Conservation (phyloP, 495 filamentous ascomycete species). For the Neohortaea acidophila region DNA sequence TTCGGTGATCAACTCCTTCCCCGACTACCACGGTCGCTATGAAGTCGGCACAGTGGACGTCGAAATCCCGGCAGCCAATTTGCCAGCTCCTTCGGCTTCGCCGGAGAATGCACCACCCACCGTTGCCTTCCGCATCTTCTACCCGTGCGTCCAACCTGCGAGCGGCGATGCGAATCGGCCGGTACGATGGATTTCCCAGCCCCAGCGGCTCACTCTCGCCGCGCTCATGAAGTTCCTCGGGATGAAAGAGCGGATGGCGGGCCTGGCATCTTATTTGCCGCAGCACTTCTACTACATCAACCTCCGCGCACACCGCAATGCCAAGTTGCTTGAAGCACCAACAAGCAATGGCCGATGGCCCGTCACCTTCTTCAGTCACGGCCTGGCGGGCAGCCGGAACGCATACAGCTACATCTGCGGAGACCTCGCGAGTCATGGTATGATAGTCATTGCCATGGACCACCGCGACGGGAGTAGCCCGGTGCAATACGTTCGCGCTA, state of each 20-base stretch:
- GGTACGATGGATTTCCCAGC: slow-evolving; percentile 56
- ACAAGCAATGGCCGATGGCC: slow-evolving; percentile 47
- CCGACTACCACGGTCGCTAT: slow-evolving; percentile 54
- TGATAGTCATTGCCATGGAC: slow-evolving; percentile 61
- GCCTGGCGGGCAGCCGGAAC: slow-evolving; percentile 57
- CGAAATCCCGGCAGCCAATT: slow-evolving; percentile 50
- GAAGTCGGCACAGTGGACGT: slow-evolving; percentile 59
- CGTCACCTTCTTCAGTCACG: slow-evolving; percentile 67
- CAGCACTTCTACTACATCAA: slow-evolving; percentile 52
- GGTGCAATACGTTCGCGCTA: slow-evolving; percentile 41
- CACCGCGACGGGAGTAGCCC: slow-evolving; percentile 62
- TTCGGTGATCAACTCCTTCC: slow-evolving; percentile 50
- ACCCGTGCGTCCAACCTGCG: slow-evolving; percentile 40
- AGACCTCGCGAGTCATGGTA: slow-evolving; percentile 56
- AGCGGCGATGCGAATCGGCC: slow-evolving; percentile 20
- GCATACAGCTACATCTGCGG: slow-evolving; percentile 59
- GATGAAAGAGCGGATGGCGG: slow-evolving; percentile 36
- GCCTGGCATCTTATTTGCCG: slow-evolving; percentile 48
- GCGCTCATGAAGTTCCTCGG: slow-evolving; percentile 57
- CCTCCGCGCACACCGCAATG: slow-evolving; percentile 39
- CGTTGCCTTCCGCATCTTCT: slow-evolving; percentile 60
- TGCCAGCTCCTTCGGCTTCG: slow-evolving; percentile 35
- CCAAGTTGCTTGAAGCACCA: slow-evolving; percentile 31
- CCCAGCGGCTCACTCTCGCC: slow-evolving; percentile 50
- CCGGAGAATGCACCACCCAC: slow-evolving; percentile 44